phyloP scores from a whole-genome alignment of 2,329 filamentous ascomycete genomes.

The Aspergillus terreus region DNA sequence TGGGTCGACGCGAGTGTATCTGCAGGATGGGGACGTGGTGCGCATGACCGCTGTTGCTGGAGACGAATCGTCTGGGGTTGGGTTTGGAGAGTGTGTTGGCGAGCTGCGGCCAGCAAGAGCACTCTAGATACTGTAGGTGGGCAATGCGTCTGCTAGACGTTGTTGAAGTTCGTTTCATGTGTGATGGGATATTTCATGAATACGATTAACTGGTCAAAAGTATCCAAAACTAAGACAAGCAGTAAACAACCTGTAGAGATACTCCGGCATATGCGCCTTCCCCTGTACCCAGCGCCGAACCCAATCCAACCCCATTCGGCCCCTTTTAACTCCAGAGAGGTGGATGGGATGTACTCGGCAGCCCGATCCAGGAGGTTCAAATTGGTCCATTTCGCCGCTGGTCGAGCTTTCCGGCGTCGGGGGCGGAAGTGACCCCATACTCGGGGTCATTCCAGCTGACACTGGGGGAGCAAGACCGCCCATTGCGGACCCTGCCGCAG shows the following conservation, averaged over 20 bases:
- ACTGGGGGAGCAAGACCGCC: slow-evolving; percentile 14
- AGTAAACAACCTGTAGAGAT: background rate
- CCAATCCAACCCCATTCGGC: background rate
- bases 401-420: slow-evolving; percentile 48
- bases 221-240: background rate
- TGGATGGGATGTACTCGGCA: slow-evolving; percentile 47
- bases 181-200: background rate
- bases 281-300: background rate
- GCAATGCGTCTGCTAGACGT: background rate
- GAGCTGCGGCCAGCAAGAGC: slow-evolving; percentile 8
- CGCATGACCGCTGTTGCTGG: slow-evolving; percentile 25
- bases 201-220: background rate
- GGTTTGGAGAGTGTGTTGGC: slow-evolving; percentile 29
- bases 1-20: slow-evolving; percentile 16
- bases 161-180: background rate
- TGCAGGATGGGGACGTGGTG: slow-evolving; percentile 27
- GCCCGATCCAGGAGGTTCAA: slow-evolving; percentile 45
- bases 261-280: background rate
- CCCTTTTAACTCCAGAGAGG: slow-evolving; percentile 38
- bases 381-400: slow-evolving; percentile 44
- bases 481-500: slow-evolving; percentile 10
- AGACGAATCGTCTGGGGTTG: slow-evolving; percentile 19
- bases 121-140: background rate
- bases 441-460: slow-evolving; percentile 29
- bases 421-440: slow-evolving; percentile 36